Percentiles rank a stretch among this genome's conserved stretches.
Conservation (phyloP, 192 early-diverging fungal genomes). For the Diversispora epigaea region DNA sequence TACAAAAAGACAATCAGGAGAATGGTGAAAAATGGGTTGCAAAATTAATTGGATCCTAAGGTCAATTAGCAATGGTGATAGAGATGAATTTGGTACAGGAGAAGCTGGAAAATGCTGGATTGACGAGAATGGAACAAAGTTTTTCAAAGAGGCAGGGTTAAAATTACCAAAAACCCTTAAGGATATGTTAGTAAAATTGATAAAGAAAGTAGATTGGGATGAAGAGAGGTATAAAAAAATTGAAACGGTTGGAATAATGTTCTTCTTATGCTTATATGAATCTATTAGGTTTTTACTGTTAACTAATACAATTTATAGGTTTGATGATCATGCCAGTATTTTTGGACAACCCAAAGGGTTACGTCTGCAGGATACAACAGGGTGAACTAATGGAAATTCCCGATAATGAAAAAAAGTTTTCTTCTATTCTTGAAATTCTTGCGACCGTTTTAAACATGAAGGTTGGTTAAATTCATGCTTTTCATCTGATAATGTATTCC, state of each 20-base stretch:
- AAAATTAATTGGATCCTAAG: conserved; percentile 27
- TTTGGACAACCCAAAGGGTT: background rate
- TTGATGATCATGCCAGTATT: background rate
- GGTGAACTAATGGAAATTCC: background rate
- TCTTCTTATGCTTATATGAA: conserved; percentile 1
- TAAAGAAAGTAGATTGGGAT: conserved; percentile 28
- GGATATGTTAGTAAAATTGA: conserved; percentile 20
- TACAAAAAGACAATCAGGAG: conserved; percentile 5
- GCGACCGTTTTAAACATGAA: background rate
- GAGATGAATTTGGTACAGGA: background rate
- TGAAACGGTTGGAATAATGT: conserved; percentile 22
- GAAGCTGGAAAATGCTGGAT: background rate
- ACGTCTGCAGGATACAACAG: background rate
- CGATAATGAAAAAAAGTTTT: background rate
- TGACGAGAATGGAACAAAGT: conserved; percentile 3
- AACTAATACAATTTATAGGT: background rate
- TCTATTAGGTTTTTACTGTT: background rate
- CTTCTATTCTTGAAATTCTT: background rate
- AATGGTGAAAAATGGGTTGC: conserved; percentile 14
- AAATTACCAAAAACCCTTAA: conserved; percentile 19
- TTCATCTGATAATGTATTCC: background rate
- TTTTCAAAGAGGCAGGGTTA: conserved; percentile 4
- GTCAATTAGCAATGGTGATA: conserved; percentile 3
- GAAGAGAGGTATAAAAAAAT: background rate
- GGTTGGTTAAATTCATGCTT: conserved; percentile 1